A percentile compares a stretch with the other conserved stretches of the same genome.
Evolutionary conservation across 805 yeast genomes (phyloP).

Genomic region (Naumovozyma baii): DNA sequence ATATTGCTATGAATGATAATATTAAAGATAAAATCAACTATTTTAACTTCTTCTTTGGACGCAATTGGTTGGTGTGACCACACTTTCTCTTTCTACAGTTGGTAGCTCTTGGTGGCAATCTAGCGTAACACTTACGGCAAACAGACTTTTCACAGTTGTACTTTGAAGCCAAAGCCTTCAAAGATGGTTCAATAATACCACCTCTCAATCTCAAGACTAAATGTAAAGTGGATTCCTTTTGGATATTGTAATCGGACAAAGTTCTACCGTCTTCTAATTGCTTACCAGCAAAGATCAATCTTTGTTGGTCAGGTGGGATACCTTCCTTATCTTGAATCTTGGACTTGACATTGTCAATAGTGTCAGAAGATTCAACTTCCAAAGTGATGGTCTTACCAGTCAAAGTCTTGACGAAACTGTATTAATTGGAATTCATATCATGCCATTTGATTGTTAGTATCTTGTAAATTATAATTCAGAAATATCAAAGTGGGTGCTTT

Average conservation of each 20-base stretch:
- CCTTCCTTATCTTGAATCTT: constrained; percentile 65
- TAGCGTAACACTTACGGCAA: constrained; percentile 98
- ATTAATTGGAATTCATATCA: too few species aligned
- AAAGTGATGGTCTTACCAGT: constrained; percentile 97
- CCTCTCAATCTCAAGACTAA: constrained; percentile 69
- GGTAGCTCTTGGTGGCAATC: constrained; percentile 99
- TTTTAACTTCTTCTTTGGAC: constrained; percentile 98
- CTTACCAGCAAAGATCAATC: constrained; percentile 62
- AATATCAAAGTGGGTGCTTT: not conserved
- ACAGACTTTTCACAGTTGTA: constrained; percentile 97
- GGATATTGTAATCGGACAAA: constrained; percentile 60
- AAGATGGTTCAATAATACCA: constrained; percentile 90
- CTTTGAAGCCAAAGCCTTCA: constrained; percentile 94
- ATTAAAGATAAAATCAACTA: constrained; percentile 33
- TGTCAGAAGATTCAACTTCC: constrained; percentile 95
- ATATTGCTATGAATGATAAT: constrained; percentile 1
- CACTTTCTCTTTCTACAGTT: constrained; percentile 99
- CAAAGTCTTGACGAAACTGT: constrained; percentile 87
- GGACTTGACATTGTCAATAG: constrained; percentile 96
- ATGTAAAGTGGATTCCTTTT: constrained; percentile 60
- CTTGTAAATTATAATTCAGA: too few species aligned
- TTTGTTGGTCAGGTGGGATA: constrained; percentile 62
- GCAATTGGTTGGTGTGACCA: constrained; percentile 98
- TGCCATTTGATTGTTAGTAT: too few species aligned
- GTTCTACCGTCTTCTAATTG: constrained; percentile 68